Percentiles rank a stretch among this genome's conserved stretches.
Evolutionary conservation across 78 protist genomes (phyloP).

Genomic region (Creolimax fragrantissima): DNA sequence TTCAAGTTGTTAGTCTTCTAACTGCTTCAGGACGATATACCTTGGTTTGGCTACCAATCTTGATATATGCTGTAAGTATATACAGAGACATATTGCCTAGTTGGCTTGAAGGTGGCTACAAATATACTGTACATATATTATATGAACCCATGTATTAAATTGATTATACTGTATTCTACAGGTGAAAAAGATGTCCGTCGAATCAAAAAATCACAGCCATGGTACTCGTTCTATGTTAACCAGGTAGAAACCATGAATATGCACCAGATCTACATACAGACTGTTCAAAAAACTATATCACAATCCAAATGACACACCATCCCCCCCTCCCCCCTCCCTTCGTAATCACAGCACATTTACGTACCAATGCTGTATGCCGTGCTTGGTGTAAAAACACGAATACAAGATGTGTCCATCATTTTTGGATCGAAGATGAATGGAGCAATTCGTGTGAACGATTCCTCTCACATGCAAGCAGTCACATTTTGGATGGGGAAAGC

Average conservation of each 20-base stretch:
- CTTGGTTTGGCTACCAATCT: no score
- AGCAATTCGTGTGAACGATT: constrained; percentile 5
- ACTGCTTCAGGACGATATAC: no score
- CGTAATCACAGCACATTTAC: constrained; percentile 10
- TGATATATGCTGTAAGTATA: no score
- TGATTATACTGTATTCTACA: no score
- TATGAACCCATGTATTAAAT: no score
- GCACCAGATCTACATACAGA: no score
- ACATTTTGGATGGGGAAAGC: constrained; percentile 11
- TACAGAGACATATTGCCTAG: no score
- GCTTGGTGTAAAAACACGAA: constrained; percentile 12
- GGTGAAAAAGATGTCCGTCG: constrained; percentile 28
- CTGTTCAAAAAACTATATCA: no score
- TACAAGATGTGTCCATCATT: constrained; percentile 27
- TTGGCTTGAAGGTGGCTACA: no score
- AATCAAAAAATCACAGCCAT: constrained; percentile 7
- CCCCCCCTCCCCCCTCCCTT: neutral
- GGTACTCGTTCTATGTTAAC: constrained; percentile 19
- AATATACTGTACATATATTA: no score
- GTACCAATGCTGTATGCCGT: constrained; percentile 21
- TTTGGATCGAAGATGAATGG: neutral
- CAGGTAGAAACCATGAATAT: neutral
- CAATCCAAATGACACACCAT: no score
- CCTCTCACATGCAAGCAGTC: neutral
- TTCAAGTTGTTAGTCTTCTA: no score